Base-by-base conservation (phyloP, 2,329 filamentous ascomycete genomes). In the Hymenotorrendiella dingleyae region DNA sequence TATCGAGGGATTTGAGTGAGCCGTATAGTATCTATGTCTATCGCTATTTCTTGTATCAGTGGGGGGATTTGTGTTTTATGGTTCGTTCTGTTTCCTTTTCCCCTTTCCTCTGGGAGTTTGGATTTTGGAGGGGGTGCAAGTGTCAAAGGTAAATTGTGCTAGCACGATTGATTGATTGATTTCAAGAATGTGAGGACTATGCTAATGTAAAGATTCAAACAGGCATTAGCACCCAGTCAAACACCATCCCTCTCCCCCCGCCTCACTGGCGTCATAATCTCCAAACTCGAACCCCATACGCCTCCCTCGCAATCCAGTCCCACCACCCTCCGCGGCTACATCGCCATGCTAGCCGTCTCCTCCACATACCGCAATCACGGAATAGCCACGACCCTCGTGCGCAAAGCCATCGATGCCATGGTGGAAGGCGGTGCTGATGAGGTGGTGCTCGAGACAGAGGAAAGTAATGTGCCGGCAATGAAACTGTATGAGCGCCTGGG, bases 1-100 rank as follows among this genome's bases (percentile, higher is more conserved):
- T 98, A 59, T 93, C 90, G 33, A 94, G 91, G 59, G 93, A 97
- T 62, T 75, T 98, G 37, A 97, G 91, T 55, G 93, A 98, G 65
- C 93, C 93, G 1, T 98, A 98, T 65, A 97, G 91, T 67, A 97
- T 98, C 62, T 98, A 98, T 69, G 93, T 98, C 45, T 98, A 97
- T 65, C 82, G 93, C 23, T 98, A 98, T 64, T 98, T 98, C 58
- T 71, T 98, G 14, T 95, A 94, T 62, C 89, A 97, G 75, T 98
- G 93, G 93, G 86, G 86, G 4, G 84, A 97, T 60, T 70, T 98
- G n/a, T 98, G 93, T 66, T 97, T 88, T 66, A 86, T 97, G 81
- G 89, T 91, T 67, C 24, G 62, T 40, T 32, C 23, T 33, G 20
- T 32, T 14, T 14, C 28, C 28, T 14, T 20, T n/a, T 30, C 16